Evolutionary conservation across 495 filamentous ascomycete species (phyloP), one percentile per base, ranked within the genome.

Genomic region (Chlorociboria aeruginascens): DNA sequence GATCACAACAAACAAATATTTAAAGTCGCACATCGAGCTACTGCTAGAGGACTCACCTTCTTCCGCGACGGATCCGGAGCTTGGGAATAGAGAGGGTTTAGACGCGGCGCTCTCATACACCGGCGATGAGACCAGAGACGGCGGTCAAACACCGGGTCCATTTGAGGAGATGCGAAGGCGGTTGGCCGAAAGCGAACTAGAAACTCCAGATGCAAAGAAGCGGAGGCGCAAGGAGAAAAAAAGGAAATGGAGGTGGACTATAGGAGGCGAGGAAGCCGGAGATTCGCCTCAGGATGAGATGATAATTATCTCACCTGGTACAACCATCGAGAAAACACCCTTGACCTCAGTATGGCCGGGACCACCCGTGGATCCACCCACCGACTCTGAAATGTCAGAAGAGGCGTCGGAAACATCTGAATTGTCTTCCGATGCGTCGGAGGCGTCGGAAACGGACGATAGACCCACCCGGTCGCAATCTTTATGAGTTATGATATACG

Each of bases 81-180:
- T 11, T 0, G 48, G 49, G 14, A 52, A 43, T 3, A 48, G 57
- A 6, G 62, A 65, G 45, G 63, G 47, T 6, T 61, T 76, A 38
- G 71, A 76, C 50, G 49, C 68, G 17, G 61, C 68, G 29, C 67
- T 72, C 63, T 64, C 70, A 29, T 71, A 74, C 50, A 63, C 69
- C 7, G 63, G 68, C 39, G 66, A 73, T 40, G 57, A 56, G 34
- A 73, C 67, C 0, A 64, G 69, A 34, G 72, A 77, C 48, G 72
- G 74, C 7, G 74, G 73, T 1, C 66, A 72, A 55, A 77, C 73
- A 0, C 73, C 74, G 0, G 72, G 74, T 0, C 73, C 74, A 6
- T 77, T 76, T 32, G 74, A 77, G 53, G 73, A 77, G 48, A 74
- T 74, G 70, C 63, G 73, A 14, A 60, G 74, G 0, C 63, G 70